Evolutionary conservation across 768 basidiomycete species (phyloP).

Genomic region (Strobilomyces echinocephalus): DNA sequence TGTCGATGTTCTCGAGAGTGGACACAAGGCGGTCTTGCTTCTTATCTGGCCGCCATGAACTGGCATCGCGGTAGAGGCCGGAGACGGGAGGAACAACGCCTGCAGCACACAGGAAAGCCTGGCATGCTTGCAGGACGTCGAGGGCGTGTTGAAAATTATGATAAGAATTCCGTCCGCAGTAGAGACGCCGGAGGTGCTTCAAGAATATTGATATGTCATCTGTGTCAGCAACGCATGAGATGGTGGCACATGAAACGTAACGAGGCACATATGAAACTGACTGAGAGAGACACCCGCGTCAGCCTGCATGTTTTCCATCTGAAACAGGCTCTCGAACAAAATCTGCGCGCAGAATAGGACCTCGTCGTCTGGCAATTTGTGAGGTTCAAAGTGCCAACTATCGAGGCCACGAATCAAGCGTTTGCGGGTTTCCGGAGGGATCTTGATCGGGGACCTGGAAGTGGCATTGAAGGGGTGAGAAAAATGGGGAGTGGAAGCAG

Average conservation of each 20-base stretch:
- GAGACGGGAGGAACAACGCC: constrained; percentile 77
- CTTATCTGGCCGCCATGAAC: constrained; percentile 37
- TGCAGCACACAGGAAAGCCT: constrained; percentile 75
- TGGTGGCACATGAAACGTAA: constrained; percentile 18
- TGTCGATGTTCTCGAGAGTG: constrained; percentile 57
- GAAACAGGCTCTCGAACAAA: constrained; percentile 81
- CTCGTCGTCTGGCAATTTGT: constrained; percentile 77
- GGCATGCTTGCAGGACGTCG: constrained; percentile 91
- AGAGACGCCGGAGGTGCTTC: constrained; percentile 84
- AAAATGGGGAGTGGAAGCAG: not conserved
- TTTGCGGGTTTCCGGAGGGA: constrained; percentile 46
- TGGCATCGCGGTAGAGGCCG: constrained; percentile 42
- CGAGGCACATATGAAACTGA: constrained; percentile 35
- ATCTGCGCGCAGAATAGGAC: constrained; percentile 75
- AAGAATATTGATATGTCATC: constrained; percentile 76
- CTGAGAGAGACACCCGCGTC: constrained; percentile 54
- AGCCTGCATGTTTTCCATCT: constrained; percentile 68
- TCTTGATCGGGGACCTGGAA: constrained; percentile 44
- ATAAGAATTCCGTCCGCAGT: constrained; percentile 88
- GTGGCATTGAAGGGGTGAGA: constrained; percentile 11
- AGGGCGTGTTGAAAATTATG: constrained; percentile 98
- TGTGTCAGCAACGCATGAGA: constrained; percentile 30
- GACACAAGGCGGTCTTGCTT: constrained; percentile 34
- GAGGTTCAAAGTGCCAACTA: constrained; percentile 89
- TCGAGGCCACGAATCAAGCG: constrained; percentile 66